A percentile compares a stretch with the other conserved stretches of the same genome.
Evolutionary conservation across 1,139 yeast genomes (phyloP).

Genomic region (Blastobotrys raffinosifermentans): DNA sequence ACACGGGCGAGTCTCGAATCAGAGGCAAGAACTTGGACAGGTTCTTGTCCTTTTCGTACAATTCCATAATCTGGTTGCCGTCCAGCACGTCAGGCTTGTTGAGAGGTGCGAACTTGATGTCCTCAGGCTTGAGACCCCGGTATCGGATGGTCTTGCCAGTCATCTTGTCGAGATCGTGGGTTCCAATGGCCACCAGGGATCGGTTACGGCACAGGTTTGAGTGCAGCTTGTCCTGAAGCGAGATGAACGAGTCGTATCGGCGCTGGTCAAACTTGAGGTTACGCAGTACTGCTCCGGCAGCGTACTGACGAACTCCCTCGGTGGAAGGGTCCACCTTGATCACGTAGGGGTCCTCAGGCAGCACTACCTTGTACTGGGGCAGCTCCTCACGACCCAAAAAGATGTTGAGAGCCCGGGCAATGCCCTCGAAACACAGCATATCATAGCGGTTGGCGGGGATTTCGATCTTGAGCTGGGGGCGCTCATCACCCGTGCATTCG

Average conservation of each 20-base stretch:
- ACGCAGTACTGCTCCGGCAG: conserved; percentile 89
- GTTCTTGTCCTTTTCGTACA: conserved; percentile 86
- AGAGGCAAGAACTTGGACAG: conserved; percentile 84
- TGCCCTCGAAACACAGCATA: conserved; percentile 96
- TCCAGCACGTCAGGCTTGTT: conserved; percentile 74
- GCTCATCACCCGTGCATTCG: conserved; percentile 52
- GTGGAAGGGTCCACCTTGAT: conserved; percentile 67
- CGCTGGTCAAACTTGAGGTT: conserved; percentile 75
- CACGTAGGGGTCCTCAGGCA: conserved; percentile 46
- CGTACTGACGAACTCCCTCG: conserved; percentile 75
- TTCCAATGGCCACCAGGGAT: conserved; percentile 96
- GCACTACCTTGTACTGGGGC: conserved; percentile 59
- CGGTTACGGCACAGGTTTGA: conserved; percentile 94
- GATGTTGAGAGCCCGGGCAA: conserved; percentile 89
- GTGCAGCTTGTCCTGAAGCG: conserved; percentile 94
- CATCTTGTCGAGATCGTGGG: conserved; percentile 86
- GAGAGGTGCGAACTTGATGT: conserved; percentile 66
- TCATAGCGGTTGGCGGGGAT: conserved; percentile 97
- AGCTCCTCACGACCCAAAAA: conserved; percentile 64
- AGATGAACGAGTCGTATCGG: conserved; percentile 88
- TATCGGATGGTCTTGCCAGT: conserved; percentile 76
- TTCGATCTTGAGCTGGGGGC: conserved; percentile 95
- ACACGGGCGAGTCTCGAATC: conserved; percentile 82
- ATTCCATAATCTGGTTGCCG: conserved; percentile 79
- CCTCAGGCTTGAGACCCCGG: conserved; percentile 76